Conservation (phyloP, 208 protist genomes). For the Leishmania guyanensis region DNA sequence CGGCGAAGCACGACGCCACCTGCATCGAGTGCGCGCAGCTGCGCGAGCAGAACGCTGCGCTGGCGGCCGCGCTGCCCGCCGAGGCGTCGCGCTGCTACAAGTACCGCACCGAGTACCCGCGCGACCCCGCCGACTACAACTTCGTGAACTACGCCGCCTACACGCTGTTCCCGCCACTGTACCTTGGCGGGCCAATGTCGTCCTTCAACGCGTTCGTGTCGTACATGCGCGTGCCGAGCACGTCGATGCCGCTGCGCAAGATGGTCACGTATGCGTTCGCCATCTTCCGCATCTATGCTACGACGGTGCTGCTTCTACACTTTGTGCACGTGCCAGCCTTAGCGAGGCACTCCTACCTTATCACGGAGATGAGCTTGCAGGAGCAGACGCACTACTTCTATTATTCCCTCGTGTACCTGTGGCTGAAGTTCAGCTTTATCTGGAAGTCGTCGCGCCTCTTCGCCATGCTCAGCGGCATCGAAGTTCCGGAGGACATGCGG, state of each 20-base stretch:
- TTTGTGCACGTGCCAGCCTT: constrained; percentile 61
- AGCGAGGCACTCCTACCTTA: constrained; percentile 53
- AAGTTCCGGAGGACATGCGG: constrained; percentile 90
- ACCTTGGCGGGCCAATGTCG: constrained; percentile 89
- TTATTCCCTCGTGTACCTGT: constrained; percentile 84
- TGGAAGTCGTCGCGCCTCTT: constrained; percentile 89
- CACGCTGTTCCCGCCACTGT: constrained; percentile 89
- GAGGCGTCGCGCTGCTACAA: constrained; percentile 51
- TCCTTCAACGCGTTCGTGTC: constrained; percentile 91
- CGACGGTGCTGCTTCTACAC: constrained; percentile 34
- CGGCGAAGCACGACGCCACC: constrained; percentile 30
- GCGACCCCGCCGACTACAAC: constrained; percentile 61
- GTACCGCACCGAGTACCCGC: constrained; percentile 59
- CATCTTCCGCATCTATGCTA: constrained; percentile 23
- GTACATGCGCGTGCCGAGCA: constrained; percentile 52
- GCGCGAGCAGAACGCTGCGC: constrained; percentile 20
- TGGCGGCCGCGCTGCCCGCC: constrained; percentile 9
- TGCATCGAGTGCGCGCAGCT: constrained; percentile 47
- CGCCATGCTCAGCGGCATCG: constrained; percentile 81
- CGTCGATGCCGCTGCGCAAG: constrained; percentile 15
- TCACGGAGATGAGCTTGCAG: constrained; percentile 77
- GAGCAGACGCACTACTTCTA: constrained; percentile 74
- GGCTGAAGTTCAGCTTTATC: constrained; percentile 89
- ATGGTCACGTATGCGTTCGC: constrained; percentile 21
- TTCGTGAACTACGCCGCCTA: constrained; percentile 85